Evolutionary conservation across 495 filamentous ascomycete species (phyloP).

Genomic region (Neurospora sp.): DNA sequence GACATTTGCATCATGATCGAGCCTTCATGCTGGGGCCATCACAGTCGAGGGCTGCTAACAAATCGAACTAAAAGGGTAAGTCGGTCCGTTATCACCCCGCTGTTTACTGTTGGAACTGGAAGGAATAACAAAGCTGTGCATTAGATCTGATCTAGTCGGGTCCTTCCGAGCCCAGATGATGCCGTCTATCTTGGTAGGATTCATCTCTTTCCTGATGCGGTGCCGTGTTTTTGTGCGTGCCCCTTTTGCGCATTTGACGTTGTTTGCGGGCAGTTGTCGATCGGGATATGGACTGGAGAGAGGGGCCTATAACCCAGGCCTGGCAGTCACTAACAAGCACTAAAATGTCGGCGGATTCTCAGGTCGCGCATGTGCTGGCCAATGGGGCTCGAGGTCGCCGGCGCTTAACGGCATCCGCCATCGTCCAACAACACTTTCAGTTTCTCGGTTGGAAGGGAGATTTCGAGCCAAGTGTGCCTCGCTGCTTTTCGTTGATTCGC

Average conservation of each 20-base stretch:
- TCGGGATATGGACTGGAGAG: background rate
- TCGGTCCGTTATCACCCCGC: background rate
- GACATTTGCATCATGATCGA: background rate
- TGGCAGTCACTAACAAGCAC: background rate
- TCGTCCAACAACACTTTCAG: background rate
- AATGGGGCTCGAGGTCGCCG: background rate
- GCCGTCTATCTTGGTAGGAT: background rate
- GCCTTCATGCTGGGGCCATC: background rate
- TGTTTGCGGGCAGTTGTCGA: background rate
- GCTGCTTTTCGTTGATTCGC: background rate
- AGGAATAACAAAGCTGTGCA: background rate
- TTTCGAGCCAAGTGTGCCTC: background rate
- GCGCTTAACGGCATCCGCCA: background rate
- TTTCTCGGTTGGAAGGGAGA: background rate
- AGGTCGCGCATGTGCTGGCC: background rate
- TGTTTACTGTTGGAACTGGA: background rate
- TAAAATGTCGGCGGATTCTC: background rate
- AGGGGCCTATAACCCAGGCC: background rate
- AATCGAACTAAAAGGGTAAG: background rate
- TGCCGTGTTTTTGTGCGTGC: background rate
- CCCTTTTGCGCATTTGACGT: background rate
- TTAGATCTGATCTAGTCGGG: background rate
- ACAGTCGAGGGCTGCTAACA: background rate
- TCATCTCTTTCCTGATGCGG: background rate
- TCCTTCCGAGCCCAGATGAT: background rate